Conservation (phyloP, 1,139 yeast genomes). For the Candida freyschussii region DNA sequence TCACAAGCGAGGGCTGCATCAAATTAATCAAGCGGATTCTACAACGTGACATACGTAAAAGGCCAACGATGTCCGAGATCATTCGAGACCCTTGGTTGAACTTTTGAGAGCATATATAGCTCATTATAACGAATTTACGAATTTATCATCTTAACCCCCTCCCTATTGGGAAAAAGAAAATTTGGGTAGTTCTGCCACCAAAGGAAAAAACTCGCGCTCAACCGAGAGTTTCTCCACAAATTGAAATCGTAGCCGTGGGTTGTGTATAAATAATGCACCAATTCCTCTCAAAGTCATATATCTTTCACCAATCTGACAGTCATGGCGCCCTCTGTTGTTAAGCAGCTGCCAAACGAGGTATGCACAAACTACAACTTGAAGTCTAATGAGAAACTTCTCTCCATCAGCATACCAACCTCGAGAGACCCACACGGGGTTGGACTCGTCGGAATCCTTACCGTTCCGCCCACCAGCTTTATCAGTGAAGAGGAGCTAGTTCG, state of each 20-base stretch:
- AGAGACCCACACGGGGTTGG: slow-evolving; percentile 21
- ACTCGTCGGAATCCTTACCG: slow-evolving; percentile 31
- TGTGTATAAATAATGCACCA: too few relatives aligned
- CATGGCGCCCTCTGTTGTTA: slow-evolving; percentile 8
- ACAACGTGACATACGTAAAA: slow-evolving; percentile 52
- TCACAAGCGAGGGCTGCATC: slow-evolving; percentile 53
- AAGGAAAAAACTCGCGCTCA: too few relatives aligned
- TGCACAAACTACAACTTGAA: slow-evolving; percentile 22
- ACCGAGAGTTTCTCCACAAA: too few relatives aligned
- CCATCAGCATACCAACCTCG: slow-evolving; percentile 19
- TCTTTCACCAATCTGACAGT: too few relatives aligned
- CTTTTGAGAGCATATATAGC: slow-evolving; percentile 1
- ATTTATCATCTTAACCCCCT: too few relatives aligned
- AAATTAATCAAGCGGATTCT: slow-evolving; percentile 60
- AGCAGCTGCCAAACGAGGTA: slow-evolving; percentile 12
- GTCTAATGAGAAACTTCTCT: slow-evolving; percentile 20
- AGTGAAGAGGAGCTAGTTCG: slow-evolving; percentile 22
- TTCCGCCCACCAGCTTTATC: slow-evolving; percentile 26
- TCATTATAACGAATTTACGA: slow-evolving; percentile 3
- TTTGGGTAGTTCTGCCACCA: too few relatives aligned
- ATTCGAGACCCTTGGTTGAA: slow-evolving; percentile 64
- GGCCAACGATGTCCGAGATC: slow-evolving; percentile 74
- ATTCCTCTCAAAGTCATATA: too few relatives aligned
- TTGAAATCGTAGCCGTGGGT: too few relatives aligned
- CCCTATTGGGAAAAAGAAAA: too few relatives aligned